Evolutionary conservation across 139 green algal genomes (phyloP).

Genomic region (Picochlorum sp.): DNA sequence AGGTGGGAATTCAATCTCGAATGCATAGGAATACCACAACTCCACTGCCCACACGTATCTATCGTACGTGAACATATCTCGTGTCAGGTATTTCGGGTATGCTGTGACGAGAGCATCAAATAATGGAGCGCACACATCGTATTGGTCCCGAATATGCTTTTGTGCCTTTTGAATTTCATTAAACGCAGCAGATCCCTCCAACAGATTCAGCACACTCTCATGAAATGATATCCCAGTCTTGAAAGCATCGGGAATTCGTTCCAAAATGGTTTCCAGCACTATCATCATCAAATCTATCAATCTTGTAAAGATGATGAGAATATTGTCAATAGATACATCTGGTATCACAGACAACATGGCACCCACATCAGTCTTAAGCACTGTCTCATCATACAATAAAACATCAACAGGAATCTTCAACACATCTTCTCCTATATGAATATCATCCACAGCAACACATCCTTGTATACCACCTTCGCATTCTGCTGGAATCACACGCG

Average conservation of each 20-base stretch:
- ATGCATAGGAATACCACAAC: slow-evolving; percentile 47
- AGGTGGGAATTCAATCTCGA: slow-evolving; percentile 21
- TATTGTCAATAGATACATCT: slow-evolving; percentile 36
- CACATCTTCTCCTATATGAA: slow-evolving; percentile 29
- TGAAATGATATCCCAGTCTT: slow-evolving; percentile 41
- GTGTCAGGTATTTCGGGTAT: slow-evolving; percentile 40
- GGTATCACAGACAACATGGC: slow-evolving; percentile 35
- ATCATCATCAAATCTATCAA: slow-evolving; percentile 46
- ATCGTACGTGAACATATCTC: slow-evolving; percentile 40
- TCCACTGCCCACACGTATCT: slow-evolving; percentile 59
- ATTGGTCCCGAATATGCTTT: slow-evolving; percentile 39
- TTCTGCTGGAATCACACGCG: slow-evolving; percentile 12
- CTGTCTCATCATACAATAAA: slow-evolving; percentile 49
- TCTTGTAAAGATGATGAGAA: slow-evolving; percentile 56
- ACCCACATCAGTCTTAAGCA: slow-evolving; percentile 43
- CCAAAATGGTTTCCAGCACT: slow-evolving; percentile 39
- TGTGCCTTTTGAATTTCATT: slow-evolving; percentile 30
- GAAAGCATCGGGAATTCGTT: slow-evolving; percentile 36
- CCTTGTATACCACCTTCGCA: slow-evolving; percentile 30
- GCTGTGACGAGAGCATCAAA: slow-evolving; percentile 40
- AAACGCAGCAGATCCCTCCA: slow-evolving; percentile 27
- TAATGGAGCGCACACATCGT: slow-evolving; percentile 21
- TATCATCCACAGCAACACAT: slow-evolving; percentile 20
- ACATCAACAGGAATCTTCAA: slow-evolving; percentile 32
- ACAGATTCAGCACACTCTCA: slow-evolving; percentile 11